phyloP scores from a whole-genome alignment of 2,329 filamentous ascomycete genomes.

The Xylaria digitata region DNA sequence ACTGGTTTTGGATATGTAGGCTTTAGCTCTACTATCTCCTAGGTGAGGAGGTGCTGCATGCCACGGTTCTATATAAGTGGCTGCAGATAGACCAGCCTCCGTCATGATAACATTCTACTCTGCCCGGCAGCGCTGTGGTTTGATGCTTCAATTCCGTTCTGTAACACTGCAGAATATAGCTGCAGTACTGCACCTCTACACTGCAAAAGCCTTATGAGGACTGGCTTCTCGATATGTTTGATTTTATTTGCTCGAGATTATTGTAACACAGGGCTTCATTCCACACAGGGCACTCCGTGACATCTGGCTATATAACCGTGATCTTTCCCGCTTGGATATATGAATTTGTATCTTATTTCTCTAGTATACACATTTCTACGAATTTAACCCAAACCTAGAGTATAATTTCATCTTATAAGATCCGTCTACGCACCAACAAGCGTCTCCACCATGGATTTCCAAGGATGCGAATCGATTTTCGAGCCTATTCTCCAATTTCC shows the following conservation, averaged over 20 bases:
- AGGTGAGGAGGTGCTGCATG: background rate
- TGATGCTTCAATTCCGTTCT: too few relatives aligned
- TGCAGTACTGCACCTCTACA: too few relatives aligned
- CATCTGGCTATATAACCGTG: background rate
- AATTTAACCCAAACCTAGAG: background rate
- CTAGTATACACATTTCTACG: background rate
- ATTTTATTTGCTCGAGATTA: background rate
- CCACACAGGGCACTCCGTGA: background rate
- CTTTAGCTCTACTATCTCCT: background rate
- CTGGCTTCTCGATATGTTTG: background rate
- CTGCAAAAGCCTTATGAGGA: background rate
- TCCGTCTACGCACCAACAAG: background rate
- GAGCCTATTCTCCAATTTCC: conserved; percentile 1
- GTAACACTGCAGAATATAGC: background rate
- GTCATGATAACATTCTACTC: too few relatives aligned
- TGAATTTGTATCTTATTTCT: background rate
- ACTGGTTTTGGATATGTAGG: background rate
- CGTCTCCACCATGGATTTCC: background rate
- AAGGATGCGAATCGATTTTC: background rate
- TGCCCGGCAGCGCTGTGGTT: too few relatives aligned
- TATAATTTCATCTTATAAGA: background rate
- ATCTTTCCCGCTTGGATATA: background rate
- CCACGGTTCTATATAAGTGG: too few relatives aligned
- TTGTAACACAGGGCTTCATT: background rate
- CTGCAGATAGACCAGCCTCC: too few relatives aligned